Base-by-base conservation (phyloP, 169 alveolate genomes). In the Plasmodium gonderi region DNA sequence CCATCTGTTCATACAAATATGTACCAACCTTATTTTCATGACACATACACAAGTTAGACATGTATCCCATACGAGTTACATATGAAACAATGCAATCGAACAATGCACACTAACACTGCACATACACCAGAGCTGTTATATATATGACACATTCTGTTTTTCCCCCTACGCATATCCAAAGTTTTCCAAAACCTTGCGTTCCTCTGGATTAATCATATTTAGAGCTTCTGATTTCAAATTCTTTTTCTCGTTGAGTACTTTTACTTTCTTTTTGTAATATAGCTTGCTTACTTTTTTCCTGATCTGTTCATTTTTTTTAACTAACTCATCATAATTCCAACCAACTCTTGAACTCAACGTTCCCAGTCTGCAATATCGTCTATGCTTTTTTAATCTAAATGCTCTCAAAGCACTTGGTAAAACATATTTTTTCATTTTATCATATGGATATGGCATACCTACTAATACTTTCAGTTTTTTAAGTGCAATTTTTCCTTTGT, bases 401-500 rank as follows among this genome's bases (percentile, higher is more conserved):
- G 98, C 97, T 94, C 98, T 97, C 65, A 98, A 95, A 2, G 99
- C 99, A 60, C 98, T 96, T 33, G 99, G 99, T 78, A 98, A 98
- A 45, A 97, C 99, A 91, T 97, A 95, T 94, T 98, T 97, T 95
- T 98, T 98, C 92, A 92, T 97, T 87, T 97, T 97, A 94, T 98
- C 99, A 85, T 97, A 98, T 38, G 99, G 99, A 42, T 97, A 95
- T 42, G 99, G 99, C 85, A 98, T 96, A 49, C 99, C 99, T 79
- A 98, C 99, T 95, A 96, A 97, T 42, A 98, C 97, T 96, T 98
- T 98, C 44, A 99, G 97, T 77, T 99, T 96, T 51, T 96, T 98
- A 76, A 99, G 96, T 51, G 99, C 99, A 74, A 98, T 98, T 85
- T 98, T 98, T 47, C 99, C 99, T 82, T 99, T 97, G 85, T 98